Base-by-base conservation (phyloP, 1,284 basidiomycete genomes). In the Mycena citricolor region DNA sequence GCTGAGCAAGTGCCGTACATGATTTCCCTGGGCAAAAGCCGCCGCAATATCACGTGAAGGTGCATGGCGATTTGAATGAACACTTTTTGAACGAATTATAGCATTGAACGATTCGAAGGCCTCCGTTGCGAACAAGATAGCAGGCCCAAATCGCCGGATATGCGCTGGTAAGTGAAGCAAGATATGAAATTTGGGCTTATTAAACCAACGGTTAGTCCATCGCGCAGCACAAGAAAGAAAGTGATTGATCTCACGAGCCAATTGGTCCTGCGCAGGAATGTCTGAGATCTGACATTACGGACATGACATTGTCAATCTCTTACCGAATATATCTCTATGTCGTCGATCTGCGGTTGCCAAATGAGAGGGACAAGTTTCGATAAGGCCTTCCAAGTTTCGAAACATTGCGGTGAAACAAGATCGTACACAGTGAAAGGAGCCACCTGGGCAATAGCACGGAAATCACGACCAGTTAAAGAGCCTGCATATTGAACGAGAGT, bases 401-500 rank as follows among this genome's bases (percentile, higher is more conserved):
- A 54, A 13, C 51, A 49, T 0, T 55, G 36, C 2, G 22, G 6
- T 4, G 51, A 19, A 2, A 69, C 50, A 5, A 68, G 47, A 21
- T 59, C 64, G 32, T 66, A 53, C 1, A 69, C 39, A 1, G 67
- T 65, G 59, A 69, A 67, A 0, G 66, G 65, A 4, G 67, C 66
- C 8, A 58, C 58, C 39, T 71, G 68, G 1, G 61, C 57, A 21
- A 72, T 62, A 0, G 36, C 54, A 4, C 61, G 55, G 39, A 71
- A 70, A 44, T 71, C 62, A 4, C 61, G 56, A 0, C 68, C 68
- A 16, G 59, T 60, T 1, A 69, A 45, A 0, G 66, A 68, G 1
- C 62, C 59, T 7, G 61, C 54, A 54, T 68, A 69, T 4, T 59
- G 46, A 1, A 70, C 66, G 0, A 71, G 52, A 1, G 63, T 67